Evolutionary conservation across 2,329 filamentous ascomycete species (phyloP).

Genomic region (Colletotrichum sp.): DNA sequence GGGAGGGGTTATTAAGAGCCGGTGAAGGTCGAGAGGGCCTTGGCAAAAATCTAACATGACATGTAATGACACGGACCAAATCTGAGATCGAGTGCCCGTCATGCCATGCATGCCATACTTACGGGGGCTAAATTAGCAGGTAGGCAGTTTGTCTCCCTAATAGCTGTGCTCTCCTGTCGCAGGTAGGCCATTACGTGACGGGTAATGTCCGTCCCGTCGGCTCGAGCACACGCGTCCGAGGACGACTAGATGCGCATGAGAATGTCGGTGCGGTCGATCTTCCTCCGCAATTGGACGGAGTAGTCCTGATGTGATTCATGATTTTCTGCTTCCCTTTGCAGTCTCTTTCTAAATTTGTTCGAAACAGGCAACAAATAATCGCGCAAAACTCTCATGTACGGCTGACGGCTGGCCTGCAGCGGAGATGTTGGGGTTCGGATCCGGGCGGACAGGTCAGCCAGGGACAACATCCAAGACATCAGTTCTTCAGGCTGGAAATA

Average conservation of each 20-base stretch:
- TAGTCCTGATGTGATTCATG: neutral
- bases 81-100: neutral
- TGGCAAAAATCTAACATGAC: neutral
- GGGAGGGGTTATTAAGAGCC: neutral
- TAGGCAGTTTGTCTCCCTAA: neutral
- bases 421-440: neutral
- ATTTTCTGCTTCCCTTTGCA: neutral
- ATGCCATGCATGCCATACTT: neutral
- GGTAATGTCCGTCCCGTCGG: neutral
- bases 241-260: neutral
- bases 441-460: neutral
- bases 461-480: neutral
- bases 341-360: neutral
- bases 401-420: neutral
- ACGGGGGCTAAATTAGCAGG: neutral
- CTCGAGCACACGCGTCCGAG: neutral
- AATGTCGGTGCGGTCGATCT: neutral
- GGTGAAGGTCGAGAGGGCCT: neutral
- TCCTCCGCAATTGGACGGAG: neutral
- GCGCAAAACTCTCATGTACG: neutral
- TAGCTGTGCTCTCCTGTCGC: neutral
- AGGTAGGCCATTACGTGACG: neutral
- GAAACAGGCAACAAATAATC: neutral
- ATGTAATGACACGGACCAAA: constrained; percentile 1
- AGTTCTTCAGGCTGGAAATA: neutral